Conservation (phyloP, 306 rosid species). For the Prunus dulcis region DNA sequence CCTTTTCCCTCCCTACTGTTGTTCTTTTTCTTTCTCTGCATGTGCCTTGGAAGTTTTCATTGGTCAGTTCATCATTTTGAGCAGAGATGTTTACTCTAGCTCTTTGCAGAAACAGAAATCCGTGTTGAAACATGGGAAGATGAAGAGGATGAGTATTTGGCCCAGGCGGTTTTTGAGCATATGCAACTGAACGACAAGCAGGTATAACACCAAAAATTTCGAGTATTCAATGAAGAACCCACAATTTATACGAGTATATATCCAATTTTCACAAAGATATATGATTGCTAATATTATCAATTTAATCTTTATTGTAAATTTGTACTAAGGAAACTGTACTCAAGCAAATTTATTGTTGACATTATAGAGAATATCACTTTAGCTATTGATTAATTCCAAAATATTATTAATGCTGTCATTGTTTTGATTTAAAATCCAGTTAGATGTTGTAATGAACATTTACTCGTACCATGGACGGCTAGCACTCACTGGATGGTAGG, state of each 20-base stretch:
- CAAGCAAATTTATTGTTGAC: background rate
- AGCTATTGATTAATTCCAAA: background rate
- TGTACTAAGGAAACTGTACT: background rate
- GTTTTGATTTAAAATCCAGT: background rate
- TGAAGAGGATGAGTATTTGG: constrained; percentile 74
- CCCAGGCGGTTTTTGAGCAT: constrained; percentile 65
- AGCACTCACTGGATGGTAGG: no score
- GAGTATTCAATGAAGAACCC: background rate
- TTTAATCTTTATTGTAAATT: background rate
- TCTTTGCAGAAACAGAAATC: constrained; percentile 41
- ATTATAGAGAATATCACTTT: background rate
- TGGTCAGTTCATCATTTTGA: constrained; percentile 11
- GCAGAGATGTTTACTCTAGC: constrained; percentile 25
- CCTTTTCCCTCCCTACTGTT: no score
- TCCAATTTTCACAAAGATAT: background rate
- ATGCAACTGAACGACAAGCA: constrained; percentile 65
- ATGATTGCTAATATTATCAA: background rate
- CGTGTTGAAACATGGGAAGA: constrained; percentile 64
- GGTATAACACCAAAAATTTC: constrained; percentile 31
- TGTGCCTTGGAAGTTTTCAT: background rate
- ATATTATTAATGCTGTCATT: background rate
- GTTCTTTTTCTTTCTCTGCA: background rate
- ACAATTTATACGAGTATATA: background rate
- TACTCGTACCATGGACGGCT: background rate
- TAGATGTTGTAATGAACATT: background rate